These are phyloP conservation scores for Talaromyces piceae DNA, from an alignment of 2,329 filamentous ascomycete genomes.

Conservation along the genomic window DNA sequence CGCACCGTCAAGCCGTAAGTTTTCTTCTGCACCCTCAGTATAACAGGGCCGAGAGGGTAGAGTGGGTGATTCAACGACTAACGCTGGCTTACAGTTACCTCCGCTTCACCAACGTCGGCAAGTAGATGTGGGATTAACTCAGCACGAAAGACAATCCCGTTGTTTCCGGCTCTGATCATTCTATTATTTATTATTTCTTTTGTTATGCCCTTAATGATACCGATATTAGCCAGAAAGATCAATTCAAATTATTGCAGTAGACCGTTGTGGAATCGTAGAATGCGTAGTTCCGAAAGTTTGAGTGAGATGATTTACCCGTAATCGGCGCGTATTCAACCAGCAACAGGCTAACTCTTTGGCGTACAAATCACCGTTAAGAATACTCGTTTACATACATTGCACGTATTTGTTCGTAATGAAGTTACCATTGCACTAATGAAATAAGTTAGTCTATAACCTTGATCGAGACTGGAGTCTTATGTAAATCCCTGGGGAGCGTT, in stretches of 20 bases:
- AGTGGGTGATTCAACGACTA: not conserved
- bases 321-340: not conserved
- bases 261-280: no score
- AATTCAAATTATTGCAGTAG: no score
- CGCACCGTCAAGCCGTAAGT: conserved; percentile 52
- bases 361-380: no score
- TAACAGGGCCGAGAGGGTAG: not conserved
- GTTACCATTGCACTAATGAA: no score
- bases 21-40: not conserved
- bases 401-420: no score
- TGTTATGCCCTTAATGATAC: conserved; percentile 9
- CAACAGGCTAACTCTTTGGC: no score
- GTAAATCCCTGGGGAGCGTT: no score
- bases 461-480: no score
- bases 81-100: conserved; percentile 24
- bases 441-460: no score
- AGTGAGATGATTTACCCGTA: not conserved
- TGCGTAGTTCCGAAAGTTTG: no score
- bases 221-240: conserved; percentile 6
- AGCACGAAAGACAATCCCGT: not conserved
- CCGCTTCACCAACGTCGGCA: conserved; percentile 29
- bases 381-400: no score
- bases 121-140: conserved; percentile 12
- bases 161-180: not conserved
- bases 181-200: not conserved